Evolutionary conservation across 768 basidiomycete species (phyloP), one percentile per base, ranked within the genome.

Genomic region (Dioszegia hungarica): DNA sequence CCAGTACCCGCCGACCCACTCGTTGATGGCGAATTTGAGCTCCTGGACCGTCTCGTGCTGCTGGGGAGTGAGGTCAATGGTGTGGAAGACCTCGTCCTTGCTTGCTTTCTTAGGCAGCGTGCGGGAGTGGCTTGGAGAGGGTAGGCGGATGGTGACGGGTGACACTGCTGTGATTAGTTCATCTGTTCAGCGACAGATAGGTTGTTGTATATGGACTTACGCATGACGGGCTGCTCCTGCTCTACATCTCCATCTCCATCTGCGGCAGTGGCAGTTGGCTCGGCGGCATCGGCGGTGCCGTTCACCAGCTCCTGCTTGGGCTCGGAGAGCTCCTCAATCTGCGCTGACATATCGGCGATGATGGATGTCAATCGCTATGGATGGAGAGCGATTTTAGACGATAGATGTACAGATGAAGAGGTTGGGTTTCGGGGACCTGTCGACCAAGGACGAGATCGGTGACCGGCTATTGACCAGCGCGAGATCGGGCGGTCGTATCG

Each of bases 1-100:
- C 78, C 78, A 79, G 67, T 78, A 79, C 0, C 77, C 78, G 20
- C 77, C 77, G 3, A 76, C 66, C 51, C 72, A 75, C 40, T 79
- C 79, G 49, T 74, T 71, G 51, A 79, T 61, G 19, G 68, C 64
- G 9, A 73, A 60, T 46, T 75, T 76, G 54, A 79, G 66, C 60
- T 76, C 75, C 51, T 77, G 75, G 28, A 77, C 63, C 5, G 70
- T 74, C 62, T 77, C 76, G 50, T 62, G 61, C 10, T 73, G 61
- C 34, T 75, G 72, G 27, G 73, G 68, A 20, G 68, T 60, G 49
- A 76, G 54, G 24, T 60, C 58, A 45, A 75, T 53, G 3, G 62
- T 59, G 22, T 63, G 52, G 40, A 57, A 44, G 19, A 51, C 25
- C 10, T 63, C 57, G 29, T 56, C 38, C 14, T 28, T 37, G 1